Evolutionary conservation across 2,329 filamentous ascomycete genomes (phyloP), one percentile per base, ranked within the genome.

Genomic region (Scytalidium lignicola): DNA sequence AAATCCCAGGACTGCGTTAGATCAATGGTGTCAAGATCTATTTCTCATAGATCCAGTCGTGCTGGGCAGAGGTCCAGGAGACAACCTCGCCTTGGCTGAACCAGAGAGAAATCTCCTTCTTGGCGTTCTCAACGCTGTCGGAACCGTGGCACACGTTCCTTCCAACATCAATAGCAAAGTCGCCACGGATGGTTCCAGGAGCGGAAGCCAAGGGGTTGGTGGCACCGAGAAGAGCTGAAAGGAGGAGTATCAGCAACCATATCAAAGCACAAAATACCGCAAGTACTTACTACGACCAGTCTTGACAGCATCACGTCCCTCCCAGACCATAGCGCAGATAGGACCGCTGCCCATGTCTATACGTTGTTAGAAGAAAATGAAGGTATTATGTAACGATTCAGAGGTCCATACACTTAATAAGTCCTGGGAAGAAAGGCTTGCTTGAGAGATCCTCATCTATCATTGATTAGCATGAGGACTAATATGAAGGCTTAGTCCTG

Each of bases 91-190:
- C 84, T 62, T 88, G 78, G 75, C 87, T 85, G 88, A 99, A 99
- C 93, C 93, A 99, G 70, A 97, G 85, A 67, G 86, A 86, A 71
- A 99, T 99, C 82, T 99, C 93, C 88, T 97, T 96, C 87, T 97
- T 83, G 76, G 93, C 93, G 79, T 83, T 96, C 85, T 99, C 93
- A 75, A 99, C 92, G 71, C 81, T 85, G 83, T 99, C 93, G 74
- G 90, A 96, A 72, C 93, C 93, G 85, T 99, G 93, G 88, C 92
- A 97, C 78, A 97, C 90, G 82, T 99, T 99, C 74, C 92, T 90
- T 77, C 93, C 93, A 70, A 90, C 86, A 66, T 90, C 85, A 63
- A 92, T 86, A 69, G 86, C 86, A 70, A 73, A 90, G 78, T 91
- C 86, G 70, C 90, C 92, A 78, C 93, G 92, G 83, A 99, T 99